Percentiles rank a stretch among this genome's conserved stretches.
These are phyloP conservation scores for Ophidiomyces ophidiicola DNA, from an alignment of 2,329 filamentous ascomycete genomes.

Conservation along the genomic window DNA sequence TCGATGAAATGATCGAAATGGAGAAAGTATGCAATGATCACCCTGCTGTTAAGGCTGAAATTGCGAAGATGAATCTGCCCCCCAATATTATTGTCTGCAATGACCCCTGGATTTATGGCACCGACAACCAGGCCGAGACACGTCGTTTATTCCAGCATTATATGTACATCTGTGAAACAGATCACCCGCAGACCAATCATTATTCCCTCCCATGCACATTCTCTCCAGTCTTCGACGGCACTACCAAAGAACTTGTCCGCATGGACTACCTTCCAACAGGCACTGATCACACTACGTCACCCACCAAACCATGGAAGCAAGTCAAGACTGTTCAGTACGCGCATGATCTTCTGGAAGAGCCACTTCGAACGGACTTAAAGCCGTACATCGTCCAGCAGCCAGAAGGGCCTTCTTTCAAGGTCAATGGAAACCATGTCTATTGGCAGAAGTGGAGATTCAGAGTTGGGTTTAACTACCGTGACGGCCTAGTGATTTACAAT, in stretches of 20 bases:
- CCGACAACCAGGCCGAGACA: slow-evolving; percentile 28
- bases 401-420: slow-evolving; percentile 50
- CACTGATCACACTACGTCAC: slow-evolving; percentile 46
- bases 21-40: slow-evolving; percentile 47
- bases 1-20: slow-evolving; percentile 48
- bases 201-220: slow-evolving; percentile 57
- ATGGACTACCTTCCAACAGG: slow-evolving; percentile 60
- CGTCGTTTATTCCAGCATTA: slow-evolving; percentile 33
- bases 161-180: slow-evolving; percentile 49
- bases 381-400: slow-evolving; percentile 53
- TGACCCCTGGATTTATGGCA: slow-evolving; percentile 60
- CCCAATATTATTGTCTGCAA: slow-evolving; percentile 45
- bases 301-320: slow-evolving; percentile 46
- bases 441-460: slow-evolving; percentile 58
- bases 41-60: slow-evolving; percentile 44
- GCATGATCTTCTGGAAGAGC: slow-evolving; percentile 54
- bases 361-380: slow-evolving; percentile 49
- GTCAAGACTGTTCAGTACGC: slow-evolving; percentile 41
- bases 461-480: slow-evolving; percentile 49
- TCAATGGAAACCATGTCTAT: slow-evolving; percentile 44
- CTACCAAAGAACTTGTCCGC: slow-evolving; percentile 51
- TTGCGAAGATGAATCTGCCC: slow-evolving; percentile 48
- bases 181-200: slow-evolving; percentile 54
- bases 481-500: slow-evolving; percentile 57
- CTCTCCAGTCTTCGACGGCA: slow-evolving; percentile 53